Evolutionary conservation across 345 rosid genomes (phyloP).

Genomic region (Balakata baccata): DNA sequence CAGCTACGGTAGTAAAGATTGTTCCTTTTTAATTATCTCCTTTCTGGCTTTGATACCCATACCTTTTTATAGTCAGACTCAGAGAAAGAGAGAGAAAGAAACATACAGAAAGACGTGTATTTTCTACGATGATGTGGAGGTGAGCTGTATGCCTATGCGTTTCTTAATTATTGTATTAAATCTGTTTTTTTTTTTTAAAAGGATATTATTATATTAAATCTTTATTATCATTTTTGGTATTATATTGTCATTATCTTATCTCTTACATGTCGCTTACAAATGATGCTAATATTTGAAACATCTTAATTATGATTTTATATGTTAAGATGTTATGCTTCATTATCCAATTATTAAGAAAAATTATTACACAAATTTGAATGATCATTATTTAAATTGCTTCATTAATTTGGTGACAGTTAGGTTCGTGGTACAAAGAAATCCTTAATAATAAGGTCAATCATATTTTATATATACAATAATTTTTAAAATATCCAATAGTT

Average conservation of each 20-base stretch:
- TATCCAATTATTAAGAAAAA: too few relatives aligned
- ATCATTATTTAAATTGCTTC: background rate
- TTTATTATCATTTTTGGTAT: background rate
- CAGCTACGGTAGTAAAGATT: slow-evolving; percentile 12
- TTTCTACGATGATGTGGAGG: background rate
- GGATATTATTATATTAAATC: too few relatives aligned
- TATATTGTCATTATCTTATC: background rate
- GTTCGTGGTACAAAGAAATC: background rate
- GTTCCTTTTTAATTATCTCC: background rate
- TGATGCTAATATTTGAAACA: background rate
- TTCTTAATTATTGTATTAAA: too few relatives aligned
- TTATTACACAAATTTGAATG: background rate
- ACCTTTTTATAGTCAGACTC: slow-evolving; percentile 13
- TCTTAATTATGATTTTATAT: background rate
- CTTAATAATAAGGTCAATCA: slow-evolving; percentile 6
- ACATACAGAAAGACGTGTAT: slow-evolving; percentile 8
- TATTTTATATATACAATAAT: background rate
- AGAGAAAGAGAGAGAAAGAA: background rate
- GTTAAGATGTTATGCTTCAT: background rate
- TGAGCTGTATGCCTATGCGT: background rate
- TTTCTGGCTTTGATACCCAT: background rate
- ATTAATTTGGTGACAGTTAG: slow-evolving; percentile 20
- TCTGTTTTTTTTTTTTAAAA: too few relatives aligned
- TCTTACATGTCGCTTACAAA: background rate
- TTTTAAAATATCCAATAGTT: too few relatives aligned